Evolutionary conservation across 2,329 filamentous ascomycete species (phyloP), one percentile per base, ranked within the genome.

Genomic region (Cladosporium sp.): DNA sequence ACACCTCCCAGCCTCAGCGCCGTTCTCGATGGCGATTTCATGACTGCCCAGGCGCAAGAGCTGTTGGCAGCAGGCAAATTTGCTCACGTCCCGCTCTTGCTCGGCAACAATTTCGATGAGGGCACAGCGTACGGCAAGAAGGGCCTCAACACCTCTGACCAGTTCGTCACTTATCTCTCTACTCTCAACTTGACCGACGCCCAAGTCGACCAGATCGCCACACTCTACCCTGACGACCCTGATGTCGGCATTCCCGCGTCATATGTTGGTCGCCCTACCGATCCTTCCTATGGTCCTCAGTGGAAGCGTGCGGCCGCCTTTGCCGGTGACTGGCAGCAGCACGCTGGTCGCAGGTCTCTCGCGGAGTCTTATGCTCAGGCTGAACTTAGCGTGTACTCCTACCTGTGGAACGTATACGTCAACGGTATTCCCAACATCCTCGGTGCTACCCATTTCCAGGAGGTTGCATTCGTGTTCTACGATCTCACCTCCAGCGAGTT

Each of bases 381-480:
- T 48, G 49, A 46, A 2, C 48, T 63, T 25, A 25, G 14, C 25
- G 60, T 63, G 49, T 63, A 63, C 49, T 63, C 60, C 5, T 63
- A 63, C 60, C 25, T 36, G n/a, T 63, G 60, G 60, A 54, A 63
- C 49, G 60, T 63, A 8, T 63, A 63, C 34, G 60, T 63, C 23
- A 43, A 36, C 34, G 60, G 60, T 25, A 36, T 63, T 11, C 34
- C 49, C n/a, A 25, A 51, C 26, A 63, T 63, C 49, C 32, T 54
- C 34, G 60, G 60, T 16, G 60, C 60, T 2, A 73, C 73, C 39
- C 81, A 82, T 68, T 81, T 81, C 72, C 74, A 82, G 64, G 84
- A 86, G 71, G 81, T 86, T 0, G 77, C 80, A 0, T 85, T 85
- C 67, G 84, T 86, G 7, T 84, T 87, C 59, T 53, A 63, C 60